Evolutionary conservation across 306 rosid genomes (phyloP).

Genomic region (Trifolium dubium): DNA sequence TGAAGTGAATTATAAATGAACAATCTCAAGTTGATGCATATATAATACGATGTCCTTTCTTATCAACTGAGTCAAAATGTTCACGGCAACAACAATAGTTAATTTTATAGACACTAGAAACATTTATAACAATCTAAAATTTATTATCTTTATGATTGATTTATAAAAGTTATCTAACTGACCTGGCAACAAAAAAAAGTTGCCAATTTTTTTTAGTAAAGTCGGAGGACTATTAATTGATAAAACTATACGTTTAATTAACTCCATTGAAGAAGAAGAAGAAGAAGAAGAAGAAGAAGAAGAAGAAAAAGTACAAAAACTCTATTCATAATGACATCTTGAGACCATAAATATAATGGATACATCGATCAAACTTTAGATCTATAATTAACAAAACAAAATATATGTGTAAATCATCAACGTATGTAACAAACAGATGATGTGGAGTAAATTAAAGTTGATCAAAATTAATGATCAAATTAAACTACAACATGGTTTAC

Average conservation of each 20-base stretch:
- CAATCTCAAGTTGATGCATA: no score
- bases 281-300: no score
- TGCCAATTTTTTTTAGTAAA: neutral
- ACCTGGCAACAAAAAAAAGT: no score
- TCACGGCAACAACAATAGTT: no score
- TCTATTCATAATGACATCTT: neutral
- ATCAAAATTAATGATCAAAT: conserved; percentile 21
- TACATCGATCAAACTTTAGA: conserved; percentile 9
- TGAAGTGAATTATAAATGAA: no score
- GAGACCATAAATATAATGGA: neutral
- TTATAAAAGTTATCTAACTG: no score
- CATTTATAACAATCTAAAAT: no score
- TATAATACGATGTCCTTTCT: no score
- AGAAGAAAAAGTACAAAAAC: neutral
- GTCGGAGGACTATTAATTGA: neutral
- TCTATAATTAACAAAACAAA: conserved; percentile 3
- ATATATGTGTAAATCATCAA: neutral
- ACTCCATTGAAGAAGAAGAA: no score
- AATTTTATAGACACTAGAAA: no score
- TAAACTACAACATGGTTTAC: conserved; percentile 26
- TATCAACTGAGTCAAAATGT: no score
- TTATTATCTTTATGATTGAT: no score
- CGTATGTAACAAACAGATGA: neutral
- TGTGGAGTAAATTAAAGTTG: neutral
- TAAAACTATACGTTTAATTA: neutral